phyloP scores from a whole-genome alignment of 345 rosid species.

The Citropsis articulata region DNA sequence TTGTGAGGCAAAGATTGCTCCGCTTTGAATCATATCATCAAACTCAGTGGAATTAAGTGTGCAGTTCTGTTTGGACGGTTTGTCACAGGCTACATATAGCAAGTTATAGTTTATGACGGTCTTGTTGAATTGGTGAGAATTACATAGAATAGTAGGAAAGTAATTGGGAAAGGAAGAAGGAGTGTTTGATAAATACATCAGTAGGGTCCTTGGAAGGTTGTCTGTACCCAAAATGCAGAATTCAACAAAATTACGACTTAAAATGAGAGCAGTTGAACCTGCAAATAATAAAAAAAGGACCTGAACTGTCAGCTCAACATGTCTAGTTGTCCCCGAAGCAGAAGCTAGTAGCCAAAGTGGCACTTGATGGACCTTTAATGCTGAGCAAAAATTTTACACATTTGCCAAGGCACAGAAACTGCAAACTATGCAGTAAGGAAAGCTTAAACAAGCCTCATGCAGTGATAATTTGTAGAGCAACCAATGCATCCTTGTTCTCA shows the following conservation, averaged over 20 bases:
- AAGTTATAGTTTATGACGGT: conserved; percentile 74
- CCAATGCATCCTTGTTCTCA: background rate
- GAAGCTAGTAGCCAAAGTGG: background rate
- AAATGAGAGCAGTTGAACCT: conserved; percentile 76
- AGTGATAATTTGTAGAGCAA: background rate
- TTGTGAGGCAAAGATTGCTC: conserved; percentile 80
- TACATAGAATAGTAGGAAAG: conserved; percentile 81
- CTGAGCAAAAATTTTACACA: background rate
- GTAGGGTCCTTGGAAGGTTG: conserved; percentile 85
- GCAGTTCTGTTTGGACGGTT: conserved; percentile 34
- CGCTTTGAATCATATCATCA: conserved; percentile 61
- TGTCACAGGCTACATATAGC: conserved; percentile 48
- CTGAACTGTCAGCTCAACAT: background rate
- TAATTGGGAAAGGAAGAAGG: conserved; percentile 69
- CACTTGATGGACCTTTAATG: background rate
- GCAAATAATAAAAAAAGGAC: conserved; percentile 19
- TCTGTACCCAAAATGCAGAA: conserved; percentile 79
- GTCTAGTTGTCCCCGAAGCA: background rate
- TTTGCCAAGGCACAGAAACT: background rate
- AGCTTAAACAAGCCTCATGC: background rate
- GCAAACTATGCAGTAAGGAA: background rate
- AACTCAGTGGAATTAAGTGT: conserved; percentile 57
- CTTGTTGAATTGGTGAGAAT: conserved; percentile 53
- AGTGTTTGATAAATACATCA: conserved; percentile 89
- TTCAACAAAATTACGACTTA: conserved; percentile 72